Base-by-base conservation (phyloP, 805 yeast species). In the Nakazawaea populi region DNA sequence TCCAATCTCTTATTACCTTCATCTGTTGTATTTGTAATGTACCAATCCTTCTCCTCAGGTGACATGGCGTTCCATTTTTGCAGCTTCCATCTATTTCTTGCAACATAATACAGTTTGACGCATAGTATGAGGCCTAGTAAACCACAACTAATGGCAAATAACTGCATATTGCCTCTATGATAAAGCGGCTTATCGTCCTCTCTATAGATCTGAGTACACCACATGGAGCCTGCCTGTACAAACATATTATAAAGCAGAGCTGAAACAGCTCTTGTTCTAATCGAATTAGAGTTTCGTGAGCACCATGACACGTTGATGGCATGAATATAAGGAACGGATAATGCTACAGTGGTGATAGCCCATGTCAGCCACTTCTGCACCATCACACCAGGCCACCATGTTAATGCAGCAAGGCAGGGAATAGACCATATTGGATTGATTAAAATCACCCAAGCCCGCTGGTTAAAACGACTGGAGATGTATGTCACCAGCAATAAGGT, bases 161-260 rank as follows among this genome's bases (percentile, higher is more conserved):
- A 66, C 24, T 60, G 69, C 11, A 56, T 53, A 54, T 85, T 83
- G 42, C 90, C 92, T 27, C 75, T 64, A 40, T 72, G 72, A 59
- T 86, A 86, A 35, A 72, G 59, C 1, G 91, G 91, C 41, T 67
- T 68, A 59, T 85, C 91, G 42, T 72, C 75, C 1, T 62, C 60
- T 45, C 83, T 64, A 63, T 85, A 85, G 6, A 85, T 72, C 57
- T 83, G 78, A 6, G 82, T 68, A 3, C 80, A 67, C 8, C 77
- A 67, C 46, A 85, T 80, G 18, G 70, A 63, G 1, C 82, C 85
- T 0, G 79, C 69, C 60, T 85, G 90, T 0, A 79, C 79, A 61
- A 73, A 76, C 72, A 83, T 82, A 58, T 84, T 85, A 59, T 79
- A 83, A 45, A 85, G 52, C 0, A 89, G 82, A 0, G 88, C 79